Evolutionary conservation across 78 protist genomes (phyloP), one percentile per base, ranked within the genome.

Genomic region (Neovahlkampfia damariscottae): DNA sequence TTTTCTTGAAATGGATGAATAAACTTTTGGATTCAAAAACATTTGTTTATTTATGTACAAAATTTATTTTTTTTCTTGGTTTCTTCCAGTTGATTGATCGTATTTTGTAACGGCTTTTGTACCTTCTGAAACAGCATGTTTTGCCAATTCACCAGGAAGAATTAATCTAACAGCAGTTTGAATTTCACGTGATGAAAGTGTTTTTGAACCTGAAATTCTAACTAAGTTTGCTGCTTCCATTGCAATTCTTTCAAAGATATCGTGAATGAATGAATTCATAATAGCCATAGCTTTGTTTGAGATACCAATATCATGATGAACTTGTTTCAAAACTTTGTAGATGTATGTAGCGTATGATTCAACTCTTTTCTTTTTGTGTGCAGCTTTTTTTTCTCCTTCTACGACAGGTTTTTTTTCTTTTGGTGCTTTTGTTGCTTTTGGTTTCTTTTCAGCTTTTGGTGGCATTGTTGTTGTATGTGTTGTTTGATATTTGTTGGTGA

Each of bases 111-210:
- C 91, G 32, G 96, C 94, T 87, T 89, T 88, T 81, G 90, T 86
- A 35, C 93, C 96, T 82, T 90, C 91, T 68, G 89, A 79, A 79
- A 90, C 90, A 40, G 96, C 96, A 77, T 93, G 96, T 86, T 90
- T 90, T 62, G 96, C 93, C 8, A 93, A 88, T 80, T 93, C 96
- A 35, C 94, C 94, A 67, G 96, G 88, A n/a, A 93, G 85, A 38
- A 88, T 40, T 72, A 89, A 86, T 35, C 95, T 87, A 50, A 87
- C 91, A 28, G 95, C 93, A 3, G 89, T 84, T 83, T 91, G 95
- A 67, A 91, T 91, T 71, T 91, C 95, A 66, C 95, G 75, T 28
- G 89, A 80, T 73, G 83, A 78, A 79, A 89, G 72, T 74, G 93
- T 89, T 30, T 41, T 34, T 70, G 76, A 50, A 87, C 82, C 82